Evolutionary conservation across 495 filamentous ascomycete genomes (phyloP).

Genomic region (Aspergillus heteromorphus): DNA sequence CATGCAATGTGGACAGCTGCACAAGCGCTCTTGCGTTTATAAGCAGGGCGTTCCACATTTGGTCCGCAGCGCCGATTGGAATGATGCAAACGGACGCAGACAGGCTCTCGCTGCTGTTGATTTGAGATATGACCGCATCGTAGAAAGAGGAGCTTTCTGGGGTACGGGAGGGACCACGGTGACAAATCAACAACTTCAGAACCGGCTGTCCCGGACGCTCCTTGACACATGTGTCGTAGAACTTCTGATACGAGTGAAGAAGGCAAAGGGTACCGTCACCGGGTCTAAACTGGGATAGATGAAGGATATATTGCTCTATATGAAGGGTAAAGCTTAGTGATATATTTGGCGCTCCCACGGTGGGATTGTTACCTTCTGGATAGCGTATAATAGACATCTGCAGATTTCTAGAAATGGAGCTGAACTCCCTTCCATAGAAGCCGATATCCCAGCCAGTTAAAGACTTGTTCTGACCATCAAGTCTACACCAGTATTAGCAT

Average conservation of each 20-base stretch:
- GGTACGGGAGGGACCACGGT: slow-evolving; percentile 4
- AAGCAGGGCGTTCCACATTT: slow-evolving; percentile 66
- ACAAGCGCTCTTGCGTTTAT: slow-evolving; percentile 57
- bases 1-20: slow-evolving; percentile 66
- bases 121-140: slow-evolving; percentile 52
- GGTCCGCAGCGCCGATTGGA: slow-evolving; percentile 64
- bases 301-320: slow-evolving; percentile 10
- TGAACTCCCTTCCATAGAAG: slow-evolving; percentile 63
- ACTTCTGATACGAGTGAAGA: slow-evolving; percentile 2
- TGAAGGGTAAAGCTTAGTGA: neutral
- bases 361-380: slow-evolving; percentile 35
- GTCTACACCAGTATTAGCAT: slow-evolving; percentile 25
- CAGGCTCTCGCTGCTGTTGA: slow-evolving; percentile 44
- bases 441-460: slow-evolving; percentile 56
- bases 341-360: neutral
- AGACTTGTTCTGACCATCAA: slow-evolving; percentile 68
- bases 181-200: slow-evolving; percentile 59
- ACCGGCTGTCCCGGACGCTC: slow-evolving; percentile 58
- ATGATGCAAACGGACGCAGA: slow-evolving; percentile 52
- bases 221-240: slow-evolving; percentile 22
- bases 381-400: slow-evolving; percentile 50
- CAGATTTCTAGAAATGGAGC: slow-evolving; percentile 43
- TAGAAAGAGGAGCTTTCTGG: slow-evolving; percentile 3
- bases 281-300: slow-evolving; percentile 4
- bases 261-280: slow-evolving; percentile 4